Conservation (phyloP, 1,284 basidiomycete genomes). For the Pseudozyma thailandica region DNA sequence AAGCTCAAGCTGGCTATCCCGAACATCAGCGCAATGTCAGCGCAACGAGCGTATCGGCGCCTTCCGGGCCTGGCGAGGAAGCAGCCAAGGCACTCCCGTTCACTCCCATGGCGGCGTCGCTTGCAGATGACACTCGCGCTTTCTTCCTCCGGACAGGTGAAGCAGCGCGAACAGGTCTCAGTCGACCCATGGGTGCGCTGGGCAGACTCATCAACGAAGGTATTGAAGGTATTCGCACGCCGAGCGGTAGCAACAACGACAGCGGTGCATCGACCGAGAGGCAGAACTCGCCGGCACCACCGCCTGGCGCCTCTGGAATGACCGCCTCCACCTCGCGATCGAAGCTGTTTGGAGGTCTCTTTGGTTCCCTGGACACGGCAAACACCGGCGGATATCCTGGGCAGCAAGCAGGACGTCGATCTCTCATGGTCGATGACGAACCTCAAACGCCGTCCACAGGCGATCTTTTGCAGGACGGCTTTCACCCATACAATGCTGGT, state of each 20-base stretch:
- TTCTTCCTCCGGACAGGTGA: conserved; percentile 67
- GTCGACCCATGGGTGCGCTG: conserved; percentile 62
- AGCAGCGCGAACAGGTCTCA: conserved; percentile 60
- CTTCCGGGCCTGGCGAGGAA: conserved; percentile 49
- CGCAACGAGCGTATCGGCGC: conserved; percentile 42
- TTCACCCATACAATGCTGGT: conserved; percentile 30
- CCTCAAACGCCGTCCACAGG: conserved; percentile 47
- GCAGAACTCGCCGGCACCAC: conserved; percentile 33
- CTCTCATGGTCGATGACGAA: conserved; percentile 32
- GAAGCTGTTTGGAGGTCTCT: conserved; percentile 43
- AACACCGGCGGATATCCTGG: conserved; percentile 16
- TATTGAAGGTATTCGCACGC: conserved; percentile 59
- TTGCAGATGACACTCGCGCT: conserved; percentile 65
- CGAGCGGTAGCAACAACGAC: conserved; percentile 39
- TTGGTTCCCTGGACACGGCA: conserved; percentile 35
- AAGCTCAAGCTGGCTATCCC: conserved; percentile 13
- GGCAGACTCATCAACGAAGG: conserved; percentile 64
- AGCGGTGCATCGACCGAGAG: conserved; percentile 45
- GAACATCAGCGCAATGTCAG: conserved; percentile 44
- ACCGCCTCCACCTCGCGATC: conserved; percentile 41
- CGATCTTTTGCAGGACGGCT: conserved; percentile 40
- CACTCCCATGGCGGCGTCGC: conserved; percentile 47
- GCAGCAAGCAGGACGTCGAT: conserved; percentile 19
- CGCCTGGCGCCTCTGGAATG: conserved; percentile 11
- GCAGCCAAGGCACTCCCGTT: conserved; percentile 49